Percentiles rank a stretch among this genome's conserved stretches.
Evolutionary conservation across 75 land plant genomes (phyloP).

Genomic region (Picea glauca): DNA sequence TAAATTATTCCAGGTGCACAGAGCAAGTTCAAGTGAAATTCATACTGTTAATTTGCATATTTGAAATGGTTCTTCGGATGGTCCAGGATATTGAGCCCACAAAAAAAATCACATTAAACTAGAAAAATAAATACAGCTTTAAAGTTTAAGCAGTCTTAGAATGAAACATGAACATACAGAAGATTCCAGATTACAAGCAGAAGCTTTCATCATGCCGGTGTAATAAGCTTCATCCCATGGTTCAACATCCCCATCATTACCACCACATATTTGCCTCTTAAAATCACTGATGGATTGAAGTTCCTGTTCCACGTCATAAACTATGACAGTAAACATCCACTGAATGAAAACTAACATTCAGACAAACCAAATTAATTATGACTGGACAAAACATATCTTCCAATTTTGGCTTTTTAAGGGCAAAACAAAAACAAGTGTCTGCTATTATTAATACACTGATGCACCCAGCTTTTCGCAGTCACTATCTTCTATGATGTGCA

Average conservation of each 20-base stretch:
- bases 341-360: too few species aligned
- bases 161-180: slow-evolving; percentile 28
- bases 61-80: too few species aligned
- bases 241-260: slow-evolving; percentile 42
- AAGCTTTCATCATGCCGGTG: slow-evolving; percentile 66
- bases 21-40: not conserved
- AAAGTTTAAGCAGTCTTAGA: not conserved
- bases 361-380: not conserved
- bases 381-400: not conserved
- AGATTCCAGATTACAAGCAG: slow-evolving; percentile 36
- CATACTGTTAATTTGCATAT: too few species aligned
- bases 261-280: slow-evolving; percentile 37
- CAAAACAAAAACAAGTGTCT: not conserved
- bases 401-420: not conserved
- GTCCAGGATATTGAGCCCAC: not conserved
- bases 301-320: slow-evolving; percentile 51
- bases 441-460: not conserved
- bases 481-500: not conserved
- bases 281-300: slow-evolving; percentile 50
- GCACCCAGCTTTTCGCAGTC: not conserved
- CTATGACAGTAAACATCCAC: not conserved
- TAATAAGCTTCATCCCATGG: slow-evolving; percentile 97
- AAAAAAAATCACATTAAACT: not conserved
- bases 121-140: not conserved
- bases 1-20: not conserved